These are phyloP conservation scores for Rhamnella rubrinervis DNA, from an alignment of 331 rosid genomes.

Conservation along the genomic window DNA sequence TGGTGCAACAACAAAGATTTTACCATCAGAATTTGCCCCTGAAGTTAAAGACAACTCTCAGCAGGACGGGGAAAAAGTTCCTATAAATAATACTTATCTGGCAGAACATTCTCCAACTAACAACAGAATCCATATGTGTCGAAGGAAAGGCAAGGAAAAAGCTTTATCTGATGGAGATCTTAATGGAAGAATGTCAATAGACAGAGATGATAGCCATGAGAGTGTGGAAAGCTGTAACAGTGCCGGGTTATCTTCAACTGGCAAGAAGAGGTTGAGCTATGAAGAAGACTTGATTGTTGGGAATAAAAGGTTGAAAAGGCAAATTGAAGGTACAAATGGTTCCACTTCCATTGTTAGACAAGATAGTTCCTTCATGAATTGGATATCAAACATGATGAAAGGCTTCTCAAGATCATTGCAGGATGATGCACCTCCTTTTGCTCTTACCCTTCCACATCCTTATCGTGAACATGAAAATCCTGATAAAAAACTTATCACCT, in stretches of 20 bases:
- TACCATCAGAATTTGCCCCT: slow-evolving; percentile 23
- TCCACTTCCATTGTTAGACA: slow-evolving; percentile 39
- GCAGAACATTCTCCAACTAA: slow-evolving; percentile 43
- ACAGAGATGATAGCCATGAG: slow-evolving; percentile 50
- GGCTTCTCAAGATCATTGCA: slow-evolving; percentile 51
- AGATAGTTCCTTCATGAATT: slow-evolving; percentile 79
- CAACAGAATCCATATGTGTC: slow-evolving; percentile 32
- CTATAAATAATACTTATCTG: slow-evolving; percentile 23
- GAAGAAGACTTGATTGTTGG: slow-evolving; percentile 51
- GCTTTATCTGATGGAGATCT: slow-evolving; percentile 40
- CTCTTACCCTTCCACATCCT: slow-evolving; percentile 38
- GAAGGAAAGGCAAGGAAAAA: slow-evolving; percentile 62
- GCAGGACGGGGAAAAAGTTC: slow-evolving; percentile 27
- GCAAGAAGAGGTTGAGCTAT: slow-evolving; percentile 54
- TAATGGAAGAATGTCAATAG: slow-evolving; percentile 40
- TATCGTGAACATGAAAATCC: slow-evolving; percentile 27
- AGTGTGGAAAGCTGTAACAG: slow-evolving; percentile 65
- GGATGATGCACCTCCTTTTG: slow-evolving; percentile 36
- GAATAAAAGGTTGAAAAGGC: slow-evolving; percentile 47
- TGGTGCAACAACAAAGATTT: slow-evolving; percentile 23
- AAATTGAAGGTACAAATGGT: slow-evolving; percentile 37
- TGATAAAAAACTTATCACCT: slow-evolving; percentile 30
- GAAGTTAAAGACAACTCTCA: slow-evolving; percentile 25
- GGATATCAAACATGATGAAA: slow-evolving; percentile 77
- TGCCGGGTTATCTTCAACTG: slow-evolving; percentile 30